These are phyloP conservation scores for Scheffersomyces amazonensis DNA, from an alignment of 805 yeast species.

Conservation along the genomic window DNA sequence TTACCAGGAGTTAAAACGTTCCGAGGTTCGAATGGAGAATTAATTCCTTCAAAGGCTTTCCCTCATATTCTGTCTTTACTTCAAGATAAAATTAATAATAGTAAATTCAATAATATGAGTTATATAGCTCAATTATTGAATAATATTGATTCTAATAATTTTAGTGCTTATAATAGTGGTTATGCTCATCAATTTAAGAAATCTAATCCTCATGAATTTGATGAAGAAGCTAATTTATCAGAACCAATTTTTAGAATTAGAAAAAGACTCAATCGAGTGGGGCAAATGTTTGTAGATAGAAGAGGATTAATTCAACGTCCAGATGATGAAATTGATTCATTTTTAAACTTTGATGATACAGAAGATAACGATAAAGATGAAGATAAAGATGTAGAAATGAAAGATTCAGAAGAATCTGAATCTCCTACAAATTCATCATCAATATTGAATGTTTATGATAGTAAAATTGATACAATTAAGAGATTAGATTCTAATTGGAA, in stretches of 20 bases:
- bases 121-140: conserved; percentile 38
- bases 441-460: conserved; percentile 43
- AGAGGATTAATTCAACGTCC: conserved; percentile 43
- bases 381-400: conserved; percentile 8
- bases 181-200: conserved; percentile 21
- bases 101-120: conserved; percentile 20
- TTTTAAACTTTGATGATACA: conserved; percentile 11
- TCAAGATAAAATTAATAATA: conserved; percentile 22
- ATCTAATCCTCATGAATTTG: conserved; percentile 11
- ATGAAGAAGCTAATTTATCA: conserved; percentile 32
- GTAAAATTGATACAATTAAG: conserved; percentile 39
- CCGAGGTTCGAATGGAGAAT: conserved; percentile 50
- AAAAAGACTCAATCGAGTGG: conserved; percentile 71
- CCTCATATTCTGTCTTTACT: conserved; percentile 45
- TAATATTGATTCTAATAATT: conserved; percentile 37
- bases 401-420: neutral
- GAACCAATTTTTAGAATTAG: conserved; percentile 61
- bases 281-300: conserved; percentile 72
- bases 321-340: conserved; percentile 22
- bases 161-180: conserved; percentile 38
- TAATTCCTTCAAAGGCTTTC: conserved; percentile 45
- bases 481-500: conserved; percentile 64
- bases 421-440: neutral
- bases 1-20: conserved; percentile 44
- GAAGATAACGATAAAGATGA: conserved; percentile 19